Conservation (phyloP, 192 early-diverging fungal species). For the Jimgerdemannia flammicorona region DNA sequence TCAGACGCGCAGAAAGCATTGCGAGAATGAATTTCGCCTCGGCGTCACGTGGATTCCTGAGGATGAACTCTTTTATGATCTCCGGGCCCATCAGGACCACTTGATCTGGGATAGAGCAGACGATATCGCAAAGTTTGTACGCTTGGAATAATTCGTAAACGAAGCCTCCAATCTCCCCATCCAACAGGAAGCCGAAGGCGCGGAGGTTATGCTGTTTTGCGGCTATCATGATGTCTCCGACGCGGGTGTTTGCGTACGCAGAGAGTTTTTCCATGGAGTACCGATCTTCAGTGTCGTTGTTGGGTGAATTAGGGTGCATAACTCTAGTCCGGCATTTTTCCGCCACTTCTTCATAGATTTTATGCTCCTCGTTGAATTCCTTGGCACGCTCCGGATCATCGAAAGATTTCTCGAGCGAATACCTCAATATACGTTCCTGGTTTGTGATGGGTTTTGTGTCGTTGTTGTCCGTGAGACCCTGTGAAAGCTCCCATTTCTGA, state of each 20-base stretch:
- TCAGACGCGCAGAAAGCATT: background rate
- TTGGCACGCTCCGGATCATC: background rate
- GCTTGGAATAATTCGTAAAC: background rate
- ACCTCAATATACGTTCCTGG: background rate
- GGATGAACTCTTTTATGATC: background rate
- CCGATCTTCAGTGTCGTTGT: background rate
- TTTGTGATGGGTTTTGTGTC: background rate
- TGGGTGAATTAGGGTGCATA: background rate
- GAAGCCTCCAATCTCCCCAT: background rate
- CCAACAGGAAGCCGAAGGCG: background rate
- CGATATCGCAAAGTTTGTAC: background rate
- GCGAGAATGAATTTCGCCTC: background rate
- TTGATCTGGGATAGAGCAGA: background rate
- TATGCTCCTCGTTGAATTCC: background rate
- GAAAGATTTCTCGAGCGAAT: background rate
- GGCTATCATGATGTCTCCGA: background rate
- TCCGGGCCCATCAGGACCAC: background rate
- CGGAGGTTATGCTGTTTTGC: background rate
- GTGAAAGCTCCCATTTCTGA: background rate
- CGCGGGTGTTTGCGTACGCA: background rate
- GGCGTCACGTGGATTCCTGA: background rate
- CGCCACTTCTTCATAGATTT: background rate
- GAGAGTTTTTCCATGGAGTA: background rate
- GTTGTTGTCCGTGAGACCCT: background rate
- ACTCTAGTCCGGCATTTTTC: background rate